Base-by-base conservation (phyloP, 2,329 filamentous ascomycete species). In the Ascochyta lentis region DNA sequence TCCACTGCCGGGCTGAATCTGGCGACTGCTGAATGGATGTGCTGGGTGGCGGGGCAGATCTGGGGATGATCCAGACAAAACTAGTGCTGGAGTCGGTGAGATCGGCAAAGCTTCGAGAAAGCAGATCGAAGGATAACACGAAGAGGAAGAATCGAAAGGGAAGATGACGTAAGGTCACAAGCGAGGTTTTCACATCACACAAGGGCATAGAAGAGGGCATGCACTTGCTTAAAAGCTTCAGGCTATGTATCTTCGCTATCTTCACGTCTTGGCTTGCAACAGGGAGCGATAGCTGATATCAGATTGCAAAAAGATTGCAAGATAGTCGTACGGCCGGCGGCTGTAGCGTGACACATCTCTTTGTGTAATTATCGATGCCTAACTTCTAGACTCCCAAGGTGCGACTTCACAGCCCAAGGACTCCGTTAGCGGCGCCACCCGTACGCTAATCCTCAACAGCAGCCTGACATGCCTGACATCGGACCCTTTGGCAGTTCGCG, bases 51-150 rank as follows among this genome's bases (percentile, higher is more conserved):
- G 53, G 47, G 47, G 43, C 53, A 10, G 41, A 15, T 51, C 47
- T 56, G 47, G 53, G 42, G 53, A 29, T 47, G 43, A 47, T 56
- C 43, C 43, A 56, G 53, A 33, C 37, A 27, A 7, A 13, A 16
- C 39, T 54, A 48, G 51, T 38, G 33, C 19, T 44, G 22, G 27
- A 42, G 26, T 48, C 53, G 47, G 53, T 37, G 42, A 49, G 53
- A 56, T 56, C 53, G 53, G 53, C 53, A 46, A 56, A 49, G 42
- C 47, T 50, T 56, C 53, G 46, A 56, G 53, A 56, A 56, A 41
- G 38, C 7, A 34, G 53, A 44, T 51, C 38, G 42, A 56, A 56
- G 53, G 53, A 29, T n/a, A 3, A 27, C 31, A 31, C 41, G 16
- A 50, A 31, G 16, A 16, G 27, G 27, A n/a, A 15, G 10, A 22